Base-by-base conservation (phyloP, 2,329 filamentous ascomycete genomes). In the Thielaviopsis punctulata region DNA sequence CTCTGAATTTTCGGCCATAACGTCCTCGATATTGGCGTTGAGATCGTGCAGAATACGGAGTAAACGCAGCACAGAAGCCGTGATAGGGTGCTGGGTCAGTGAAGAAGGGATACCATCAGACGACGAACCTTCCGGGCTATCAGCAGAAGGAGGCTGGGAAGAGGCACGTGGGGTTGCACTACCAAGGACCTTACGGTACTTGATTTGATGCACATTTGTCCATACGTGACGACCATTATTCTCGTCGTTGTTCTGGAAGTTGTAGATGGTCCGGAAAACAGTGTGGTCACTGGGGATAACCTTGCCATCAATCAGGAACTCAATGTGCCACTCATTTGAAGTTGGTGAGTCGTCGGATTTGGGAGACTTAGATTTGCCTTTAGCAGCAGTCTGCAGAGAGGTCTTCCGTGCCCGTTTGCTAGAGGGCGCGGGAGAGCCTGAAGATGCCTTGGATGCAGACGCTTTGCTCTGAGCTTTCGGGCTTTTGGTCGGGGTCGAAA, bases 191-290 rank as follows among this genome's bases (percentile, higher is more conserved):
- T 86, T 82, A 62, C 82, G 85, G 67, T 95, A 96, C 60, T 89
- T 93, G 68, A 98, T 86, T 0, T 87, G 82, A 63, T 98, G 90
- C 18, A 92, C 79, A 1, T 82, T 79, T 41, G 86, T 89, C 90
- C 90, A 98, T 12, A 96, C 81, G 57, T 83, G 90, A 45, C 87
- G 79, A 52, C 62, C 68, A 47, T 66, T 59, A 0, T 67, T 62
- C 6, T 69, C 68, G 19, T 55, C 54, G 19, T 43, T 41, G 3
- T 21, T 36, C 7, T 43, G 44, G 13, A 46, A 41, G 62, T 79
- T 84, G 61, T 95, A 86, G 8, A 96, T 86, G 27, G 92, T 92
- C 47, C 90, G 83, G 62, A 96, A 98, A 52, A 98, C 90, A 0
- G 92, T 98, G 0, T 86, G 95, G 60, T 96, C 89, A 59, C 89